Evolutionary conservation across 352 stramenopile genomes (phyloP).

Genomic region (Phytophthora crassamura): DNA sequence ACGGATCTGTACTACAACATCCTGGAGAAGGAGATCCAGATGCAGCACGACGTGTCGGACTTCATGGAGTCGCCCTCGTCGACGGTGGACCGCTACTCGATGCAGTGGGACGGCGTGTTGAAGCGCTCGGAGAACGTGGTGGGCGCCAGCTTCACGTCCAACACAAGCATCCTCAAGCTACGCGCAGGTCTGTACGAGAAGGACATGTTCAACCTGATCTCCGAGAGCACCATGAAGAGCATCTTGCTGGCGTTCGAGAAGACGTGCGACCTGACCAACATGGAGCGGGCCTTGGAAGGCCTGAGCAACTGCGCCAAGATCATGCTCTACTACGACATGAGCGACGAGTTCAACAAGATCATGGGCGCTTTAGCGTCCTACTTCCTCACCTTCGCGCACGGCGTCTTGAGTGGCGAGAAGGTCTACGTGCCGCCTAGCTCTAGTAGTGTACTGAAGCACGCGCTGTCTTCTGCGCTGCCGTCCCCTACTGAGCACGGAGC

Average conservation of each 20-base stretch:
- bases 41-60: slow-evolving; percentile 89
- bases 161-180: slow-evolving; percentile 85
- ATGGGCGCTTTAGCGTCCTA: slow-evolving; percentile 83
- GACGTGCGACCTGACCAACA: slow-evolving; percentile 84
- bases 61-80: slow-evolving; percentile 70
- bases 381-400: slow-evolving; percentile 86
- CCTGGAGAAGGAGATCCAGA: slow-evolving; percentile 85
- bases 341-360: slow-evolving; percentile 83
- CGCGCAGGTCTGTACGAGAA: slow-evolving; percentile 86
- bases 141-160: slow-evolving; percentile 87
- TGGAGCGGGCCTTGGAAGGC: slow-evolving; percentile 83
- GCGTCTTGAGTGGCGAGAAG: slow-evolving; percentile 85
- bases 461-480: slow-evolving; percentile 14
- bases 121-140: slow-evolving; percentile 90
- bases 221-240: slow-evolving; percentile 80
- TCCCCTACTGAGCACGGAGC: slow-evolving; percentile 17
- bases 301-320: slow-evolving; percentile 87
- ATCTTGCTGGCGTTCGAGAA: slow-evolving; percentile 86
- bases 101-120: slow-evolving; percentile 87
- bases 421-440: slow-evolving; percentile 73
- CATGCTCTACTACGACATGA: slow-evolving; percentile 86
- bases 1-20: slow-evolving; percentile 86
- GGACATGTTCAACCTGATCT: slow-evolving; percentile 89
- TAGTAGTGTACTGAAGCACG: slow-evolving; percentile 28
- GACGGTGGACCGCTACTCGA: slow-evolving; percentile 86